Evolutionary conservation across 805 yeast species (phyloP), one percentile per base, ranked within the genome.

Genomic region (Yarrowia sp.): DNA sequence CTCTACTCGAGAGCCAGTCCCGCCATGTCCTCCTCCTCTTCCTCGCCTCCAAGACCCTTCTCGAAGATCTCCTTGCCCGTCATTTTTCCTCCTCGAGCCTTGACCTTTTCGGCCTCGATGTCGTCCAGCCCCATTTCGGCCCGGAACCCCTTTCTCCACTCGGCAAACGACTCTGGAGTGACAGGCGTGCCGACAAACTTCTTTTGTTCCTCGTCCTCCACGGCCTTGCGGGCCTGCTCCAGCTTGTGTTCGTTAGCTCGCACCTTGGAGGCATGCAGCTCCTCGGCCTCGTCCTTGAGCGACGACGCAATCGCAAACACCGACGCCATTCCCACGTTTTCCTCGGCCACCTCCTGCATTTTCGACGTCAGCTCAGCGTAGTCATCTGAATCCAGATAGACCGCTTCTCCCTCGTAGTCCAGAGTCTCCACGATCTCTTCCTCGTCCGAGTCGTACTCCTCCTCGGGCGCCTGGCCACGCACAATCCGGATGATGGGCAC

Each of bases 51-150:
- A 72, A 95, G 83, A 53, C 98, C 98, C 74, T 84, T 84, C 75
- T 92, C 98, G 75, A 94, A 94, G 69, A 95, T 90, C 78, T 92
- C 94, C 73, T 86, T 84, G 30, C 99, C 99, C 0, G 96, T 88
- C 74, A 92, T 78, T 77, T 87, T 90, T 9, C 95, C 96, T 52
- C 82, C 83, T 74, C 90, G 94, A 74, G 87, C 84, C n/a, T 75
- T 76, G 44, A 79, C 76, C 69, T 69, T 72, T 30, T 70, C 73
- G 2, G 39, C 70, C 30, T 50, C 63, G 71, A 86, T 81, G 60
- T 84, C 83, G 72, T 90, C 94, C 70, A 86, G 79, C n/a, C 87
- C 86, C 84, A 87, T 78, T 73, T 91, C 97, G 68, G 81, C 79
- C 68, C 96, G 83, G 77, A 95, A 93, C 65, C 78, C 80, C 3